Evolutionary conservation across 2,329 filamentous ascomycete species (phyloP).

Genomic region (Xylaria hypoxylon): DNA sequence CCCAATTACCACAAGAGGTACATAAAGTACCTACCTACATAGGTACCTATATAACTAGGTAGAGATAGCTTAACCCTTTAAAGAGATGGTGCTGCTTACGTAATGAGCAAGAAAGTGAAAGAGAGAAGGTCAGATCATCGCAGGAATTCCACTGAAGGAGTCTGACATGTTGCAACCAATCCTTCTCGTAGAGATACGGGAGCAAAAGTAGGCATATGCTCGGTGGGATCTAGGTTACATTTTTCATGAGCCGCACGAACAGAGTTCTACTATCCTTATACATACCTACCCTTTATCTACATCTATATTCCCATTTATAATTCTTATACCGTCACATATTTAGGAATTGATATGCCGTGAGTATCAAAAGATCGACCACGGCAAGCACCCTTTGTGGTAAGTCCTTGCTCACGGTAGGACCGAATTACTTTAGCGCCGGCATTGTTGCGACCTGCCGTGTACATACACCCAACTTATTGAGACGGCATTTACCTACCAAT

Average conservation of each 20-base stretch:
- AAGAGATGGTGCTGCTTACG: background rate
- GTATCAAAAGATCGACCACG: constrained; percentile 23
- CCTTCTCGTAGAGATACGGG: background rate
- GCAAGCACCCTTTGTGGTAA: constrained; percentile 14
- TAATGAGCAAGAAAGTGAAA: background rate
- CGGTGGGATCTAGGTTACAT: background rate
- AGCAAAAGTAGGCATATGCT: background rate
- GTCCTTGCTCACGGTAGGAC: constrained; percentile 24
- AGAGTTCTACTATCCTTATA: background rate
- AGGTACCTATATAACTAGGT: too few relatives aligned
- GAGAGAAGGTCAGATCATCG: background rate
- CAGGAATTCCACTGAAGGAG: background rate
- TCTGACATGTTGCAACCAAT: constrained; percentile 7
- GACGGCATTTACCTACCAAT: constrained; percentile 21
- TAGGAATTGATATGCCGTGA: constrained; percentile 4
- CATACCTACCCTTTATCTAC: background rate
- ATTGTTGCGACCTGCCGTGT: constrained; percentile 30
- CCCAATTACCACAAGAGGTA: too few relatives aligned
- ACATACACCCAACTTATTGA: constrained; percentile 19
- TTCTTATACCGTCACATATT: background rate
- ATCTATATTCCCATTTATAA: background rate
- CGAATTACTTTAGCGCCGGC: constrained; percentile 31
- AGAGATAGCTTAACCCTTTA: background rate
- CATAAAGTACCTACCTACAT: too few relatives aligned
- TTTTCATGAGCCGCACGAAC: background rate